Base-by-base conservation (phyloP, 2,329 filamentous ascomycete genomes). In the Cladobotryum mycophilum region DNA sequence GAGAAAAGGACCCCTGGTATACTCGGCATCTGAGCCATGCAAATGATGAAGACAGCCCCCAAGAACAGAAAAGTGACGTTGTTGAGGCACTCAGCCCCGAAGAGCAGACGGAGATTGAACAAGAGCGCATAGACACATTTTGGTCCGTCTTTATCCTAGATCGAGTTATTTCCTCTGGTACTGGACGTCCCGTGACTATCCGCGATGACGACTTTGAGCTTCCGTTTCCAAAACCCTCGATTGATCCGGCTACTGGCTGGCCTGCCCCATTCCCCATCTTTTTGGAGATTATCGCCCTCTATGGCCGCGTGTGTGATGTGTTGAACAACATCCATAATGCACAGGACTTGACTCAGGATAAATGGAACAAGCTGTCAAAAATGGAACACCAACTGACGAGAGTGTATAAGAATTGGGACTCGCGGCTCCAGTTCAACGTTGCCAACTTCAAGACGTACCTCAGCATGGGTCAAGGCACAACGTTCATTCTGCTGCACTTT, bases 61-160 rank as follows among this genome's bases (percentile, higher is more conserved):
- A 74, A 55, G 69, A 72, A 41, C 70, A 69, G 49, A 67, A 70
- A 47, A 70, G 73, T 61, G 56, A 59, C 5, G 46, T 13, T 13
- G n/a, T 71, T 35, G 69, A 76, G 17, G 59, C 64, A 0, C 62
- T 68, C 53, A 78, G 65, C 51, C 72, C 67, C 1, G 65, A 70
- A 47, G 82, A 84, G 60, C 81, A 79, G 65, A 77, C 72, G 56
- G 85, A 80, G 60, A 79, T 88, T 3, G 89, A 95, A 59, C 82
- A 89, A 55, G 89, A 95, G 62, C 81, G 88, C 14, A 84, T 89
- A 41, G 88, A 95, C 60, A 92, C 89, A 0, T 90, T 95, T 58
- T 96, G 89, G 89, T 85, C 88, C 4, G 86, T 95, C 11, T 95
- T 95, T 65, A 85, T 95, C 56, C 78, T 95, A 1, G 89, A 96